These are phyloP conservation scores for Aspergillus wentii DNA, from an alignment of 495 filamentous ascomycete species.

Conservation along the genomic window DNA sequence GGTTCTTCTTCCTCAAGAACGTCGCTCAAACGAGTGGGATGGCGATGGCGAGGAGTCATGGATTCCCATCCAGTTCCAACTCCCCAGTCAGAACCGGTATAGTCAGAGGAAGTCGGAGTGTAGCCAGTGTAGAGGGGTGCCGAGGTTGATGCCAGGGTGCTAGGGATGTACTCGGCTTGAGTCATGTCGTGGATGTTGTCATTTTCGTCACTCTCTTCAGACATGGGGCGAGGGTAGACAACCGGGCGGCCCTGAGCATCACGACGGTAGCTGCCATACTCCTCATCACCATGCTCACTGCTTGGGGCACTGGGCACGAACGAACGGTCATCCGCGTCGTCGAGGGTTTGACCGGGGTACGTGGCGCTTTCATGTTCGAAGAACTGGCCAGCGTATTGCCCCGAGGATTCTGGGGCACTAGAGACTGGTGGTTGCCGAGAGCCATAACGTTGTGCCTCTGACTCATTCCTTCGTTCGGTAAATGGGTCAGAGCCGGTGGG, in stretches of 20 bases:
- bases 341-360: constrained; percentile 29
- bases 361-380: constrained; percentile 42
- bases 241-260: constrained; percentile 40
- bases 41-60: constrained; percentile 78
- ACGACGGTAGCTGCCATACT: constrained; percentile 48
- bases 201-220: constrained; percentile 51
- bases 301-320: constrained; percentile 46
- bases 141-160: constrained; percentile 23
- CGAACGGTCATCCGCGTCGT: constrained; percentile 44
- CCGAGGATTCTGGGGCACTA: constrained; percentile 19
- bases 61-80: constrained; percentile 66
- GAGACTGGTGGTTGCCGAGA: constrained; percentile 18
- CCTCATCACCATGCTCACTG: constrained; percentile 53
- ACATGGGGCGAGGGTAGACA: constrained; percentile 29
- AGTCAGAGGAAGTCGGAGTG: constrained; percentile 37
- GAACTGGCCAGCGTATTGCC: constrained; percentile 28
- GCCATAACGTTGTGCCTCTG: constrained; percentile 2
- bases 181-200: constrained; percentile 45
- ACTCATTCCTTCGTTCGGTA: constrained; percentile 26
- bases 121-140: constrained; percentile 26
- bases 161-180: constrained; percentile 39
- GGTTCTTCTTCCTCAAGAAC: constrained; percentile 71
- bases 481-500: constrained; percentile 60
- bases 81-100: constrained; percentile 63
- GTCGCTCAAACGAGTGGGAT: constrained; percentile 91